These are phyloP conservation scores for Phycomyces blakesleeanus DNA, from an alignment of 192 early-diverging fungal species.

Conservation along the genomic window DNA sequence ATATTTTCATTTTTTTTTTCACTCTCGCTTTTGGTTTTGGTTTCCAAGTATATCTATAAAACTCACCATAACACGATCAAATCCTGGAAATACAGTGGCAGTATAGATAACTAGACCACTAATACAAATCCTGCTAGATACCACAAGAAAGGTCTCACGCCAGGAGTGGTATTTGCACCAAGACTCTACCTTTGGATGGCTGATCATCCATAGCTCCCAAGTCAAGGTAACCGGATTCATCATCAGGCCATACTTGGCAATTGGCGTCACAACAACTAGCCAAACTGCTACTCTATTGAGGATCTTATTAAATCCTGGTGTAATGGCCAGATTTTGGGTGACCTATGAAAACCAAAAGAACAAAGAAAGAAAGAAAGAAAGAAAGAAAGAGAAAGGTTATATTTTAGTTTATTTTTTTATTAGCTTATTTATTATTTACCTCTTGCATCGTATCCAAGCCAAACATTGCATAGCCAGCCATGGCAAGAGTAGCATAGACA, in stretches of 20 bases:
- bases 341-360: slow-evolving; percentile 42
- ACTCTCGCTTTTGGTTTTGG: too few species aligned
- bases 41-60: not conserved
- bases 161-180: slow-evolving; percentile 29
- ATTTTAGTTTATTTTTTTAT: too few species aligned
- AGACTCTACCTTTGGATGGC: slow-evolving; percentile 14
- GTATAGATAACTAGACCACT: slow-evolving; percentile 41
- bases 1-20: not conserved
- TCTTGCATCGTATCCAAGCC: slow-evolving; percentile 54
- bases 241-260: slow-evolving; percentile 68
- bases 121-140: slow-evolving; percentile 31
- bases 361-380: slow-evolving; percentile 1
- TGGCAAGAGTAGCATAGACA: slow-evolving; percentile 51
- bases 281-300: slow-evolving; percentile 56
- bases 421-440: too few species aligned
- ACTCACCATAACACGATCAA: slow-evolving; percentile 64
- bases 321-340: slow-evolving; percentile 62
- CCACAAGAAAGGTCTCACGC: slow-evolving; percentile 16
- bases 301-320: slow-evolving; percentile 45
- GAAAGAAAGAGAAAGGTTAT: too few species aligned
- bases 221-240: slow-evolving; percentile 58
- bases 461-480: slow-evolving; percentile 69
- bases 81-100: slow-evolving; percentile 58
- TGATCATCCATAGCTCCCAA: slow-evolving; percentile 30
- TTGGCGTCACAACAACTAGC: slow-evolving; percentile 63